Percentiles rank a stretch among this genome's conserved stretches.
phyloP scores from a whole-genome alignment of 2,329 filamentous ascomycete genomes.

The Paecilomyces fulvus region DNA sequence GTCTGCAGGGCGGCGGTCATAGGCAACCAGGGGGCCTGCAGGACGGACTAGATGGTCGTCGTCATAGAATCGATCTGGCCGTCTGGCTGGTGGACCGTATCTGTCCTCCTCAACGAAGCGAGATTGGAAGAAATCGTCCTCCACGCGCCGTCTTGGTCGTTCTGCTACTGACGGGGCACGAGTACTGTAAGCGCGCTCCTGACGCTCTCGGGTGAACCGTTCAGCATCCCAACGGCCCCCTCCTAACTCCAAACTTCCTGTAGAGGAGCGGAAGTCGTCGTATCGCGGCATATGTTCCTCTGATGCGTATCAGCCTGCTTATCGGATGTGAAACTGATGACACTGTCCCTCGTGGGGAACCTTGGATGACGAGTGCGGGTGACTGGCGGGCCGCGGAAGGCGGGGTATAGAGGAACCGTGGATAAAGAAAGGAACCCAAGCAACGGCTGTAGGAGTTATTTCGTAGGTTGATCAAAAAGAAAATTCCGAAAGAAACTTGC shows the following conservation, averaged over 20 bases:
- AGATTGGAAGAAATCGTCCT: constrained; percentile 35
- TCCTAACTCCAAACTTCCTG: constrained; percentile 20
- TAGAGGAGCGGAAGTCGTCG: constrained; percentile 28
- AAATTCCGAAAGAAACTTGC: neutral
- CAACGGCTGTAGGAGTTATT: neutral
- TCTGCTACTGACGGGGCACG: constrained; percentile 18
- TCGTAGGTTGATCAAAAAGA: neutral
- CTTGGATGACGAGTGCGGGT: constrained; percentile 29
- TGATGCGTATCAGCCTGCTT: constrained; percentile 6
- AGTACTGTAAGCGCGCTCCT: constrained; percentile 26
- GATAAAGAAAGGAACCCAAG: neutral
- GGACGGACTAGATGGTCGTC: constrained; percentile 34
- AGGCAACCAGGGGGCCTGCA: constrained; percentile 47
- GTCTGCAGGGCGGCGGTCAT: constrained; percentile 49
- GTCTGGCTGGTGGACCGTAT: constrained; percentile 35
- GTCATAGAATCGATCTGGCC: constrained; percentile 31
- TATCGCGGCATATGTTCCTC: constrained; percentile 26
- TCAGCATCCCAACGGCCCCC: constrained; percentile 31
- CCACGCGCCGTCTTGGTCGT: constrained; percentile 15
- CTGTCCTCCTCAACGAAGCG: constrained; percentile 32
- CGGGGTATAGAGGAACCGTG: neutral
- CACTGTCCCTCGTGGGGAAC: constrained; percentile 12
- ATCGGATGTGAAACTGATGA: constrained; percentile 1
- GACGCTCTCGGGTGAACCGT: constrained; percentile 35
- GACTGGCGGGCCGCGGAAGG: constrained; percentile 20